These are phyloP conservation scores for Scortechinia acanthostroma DNA, from an alignment of 2,329 filamentous ascomycete species.

Conservation along the genomic window DNA sequence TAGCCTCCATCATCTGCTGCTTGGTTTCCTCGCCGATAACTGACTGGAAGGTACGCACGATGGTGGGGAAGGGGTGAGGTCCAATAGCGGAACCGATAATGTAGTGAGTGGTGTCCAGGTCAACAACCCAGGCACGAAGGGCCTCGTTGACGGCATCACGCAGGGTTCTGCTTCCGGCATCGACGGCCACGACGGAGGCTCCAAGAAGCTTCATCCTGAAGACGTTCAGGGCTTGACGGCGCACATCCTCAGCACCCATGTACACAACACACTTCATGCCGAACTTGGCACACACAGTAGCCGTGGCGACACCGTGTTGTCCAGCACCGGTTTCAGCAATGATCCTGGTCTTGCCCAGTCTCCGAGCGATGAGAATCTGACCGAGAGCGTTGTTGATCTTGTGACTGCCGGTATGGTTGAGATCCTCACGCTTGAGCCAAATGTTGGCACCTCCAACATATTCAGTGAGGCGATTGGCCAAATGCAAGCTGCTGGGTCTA, in stretches of 20 bases:
- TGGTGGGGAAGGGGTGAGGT: slow-evolving; percentile 94
- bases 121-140: slow-evolving; percentile 85
- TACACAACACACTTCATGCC: slow-evolving; percentile 96
- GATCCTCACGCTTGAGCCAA: slow-evolving; percentile 94
- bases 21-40: slow-evolving; percentile 95
- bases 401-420: slow-evolving; percentile 96
- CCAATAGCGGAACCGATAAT: slow-evolving; percentile 97
- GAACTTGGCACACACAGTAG: slow-evolving; percentile 95
- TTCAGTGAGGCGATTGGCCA: slow-evolving; percentile 81
- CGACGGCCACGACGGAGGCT: slow-evolving; percentile 84
- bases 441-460: slow-evolving; percentile 88
- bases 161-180: slow-evolving; percentile 77
- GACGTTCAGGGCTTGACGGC: slow-evolving; percentile 91
- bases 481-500: slow-evolving; percentile 82
- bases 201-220: slow-evolving; percentile 97
- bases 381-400: slow-evolving; percentile 99
- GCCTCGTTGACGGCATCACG: slow-evolving; percentile 93
- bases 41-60: slow-evolving; percentile 94
- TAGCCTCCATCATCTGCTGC: slow-evolving; percentile 76
- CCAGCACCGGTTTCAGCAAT: slow-evolving; percentile 97
- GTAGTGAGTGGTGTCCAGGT: slow-evolving; percentile 92
- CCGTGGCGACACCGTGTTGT: slow-evolving; percentile 95
- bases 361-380: slow-evolving; percentile 77
- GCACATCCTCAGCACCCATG: slow-evolving; percentile 97
- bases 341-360: slow-evolving; percentile 90